Evolutionary conservation across 129 eudicot species (phyloP).

Genomic region (Lactuca sativa): DNA sequence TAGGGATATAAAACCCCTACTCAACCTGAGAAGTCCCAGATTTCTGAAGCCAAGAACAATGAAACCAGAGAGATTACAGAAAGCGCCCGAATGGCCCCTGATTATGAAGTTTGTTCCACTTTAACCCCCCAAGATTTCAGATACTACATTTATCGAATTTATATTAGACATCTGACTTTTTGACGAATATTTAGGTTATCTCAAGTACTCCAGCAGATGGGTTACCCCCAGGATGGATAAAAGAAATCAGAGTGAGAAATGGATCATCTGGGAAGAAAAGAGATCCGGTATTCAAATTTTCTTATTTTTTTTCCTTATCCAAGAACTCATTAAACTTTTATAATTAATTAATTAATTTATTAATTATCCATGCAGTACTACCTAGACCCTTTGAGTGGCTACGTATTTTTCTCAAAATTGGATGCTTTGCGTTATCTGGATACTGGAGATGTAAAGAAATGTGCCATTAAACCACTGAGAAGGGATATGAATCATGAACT

Average conservation of each 20-base stretch:
- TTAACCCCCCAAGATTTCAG: slow-evolving; percentile 6
- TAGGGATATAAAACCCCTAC: slow-evolving; percentile 24
- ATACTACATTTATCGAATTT: neutral
- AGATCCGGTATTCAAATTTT: slow-evolving; percentile 46
- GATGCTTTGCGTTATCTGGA: slow-evolving; percentile 75
- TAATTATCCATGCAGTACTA: slow-evolving; percentile 47
- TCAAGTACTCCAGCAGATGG: slow-evolving; percentile 48
- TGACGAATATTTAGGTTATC: slow-evolving; percentile 45
- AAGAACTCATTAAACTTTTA: neutral
- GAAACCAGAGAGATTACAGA: slow-evolving; percentile 23
- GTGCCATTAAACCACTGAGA: slow-evolving; percentile 48
- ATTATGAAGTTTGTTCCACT: slow-evolving; percentile 34
- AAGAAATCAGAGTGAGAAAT: slow-evolving; percentile 51
- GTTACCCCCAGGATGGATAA: slow-evolving; percentile 78
- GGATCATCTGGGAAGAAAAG: slow-evolving; percentile 24
- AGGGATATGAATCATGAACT: slow-evolving; percentile 34
- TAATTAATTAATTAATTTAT: neutral
- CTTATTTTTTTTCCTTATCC: neutral
- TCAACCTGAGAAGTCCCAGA: slow-evolving; percentile 29
- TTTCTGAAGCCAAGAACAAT: slow-evolving; percentile 9
- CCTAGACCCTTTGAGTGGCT: slow-evolving; percentile 57
- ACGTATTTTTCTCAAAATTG: slow-evolving; percentile 58
- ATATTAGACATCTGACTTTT: slow-evolving; percentile 19
- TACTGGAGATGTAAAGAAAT: slow-evolving; percentile 54
- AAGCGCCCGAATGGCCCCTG: slow-evolving; percentile 17